These are phyloP conservation scores for Parascedosporium putredinis DNA, from an alignment of 2,329 filamentous ascomycete genomes.

Conservation along the genomic window DNA sequence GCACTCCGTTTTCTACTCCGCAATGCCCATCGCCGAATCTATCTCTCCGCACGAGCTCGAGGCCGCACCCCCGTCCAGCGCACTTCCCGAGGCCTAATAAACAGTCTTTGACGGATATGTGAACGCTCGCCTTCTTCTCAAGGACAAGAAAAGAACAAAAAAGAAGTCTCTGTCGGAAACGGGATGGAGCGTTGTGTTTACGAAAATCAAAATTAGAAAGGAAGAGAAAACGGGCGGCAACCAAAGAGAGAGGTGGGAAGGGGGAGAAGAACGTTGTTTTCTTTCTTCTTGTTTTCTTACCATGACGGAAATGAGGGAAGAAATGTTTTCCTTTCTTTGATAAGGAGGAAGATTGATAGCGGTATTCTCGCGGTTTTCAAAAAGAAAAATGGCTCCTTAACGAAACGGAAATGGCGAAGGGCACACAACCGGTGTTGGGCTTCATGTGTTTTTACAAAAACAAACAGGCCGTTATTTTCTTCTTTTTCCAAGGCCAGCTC, in stretches of 20 bases:
- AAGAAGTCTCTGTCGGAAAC: too few relatives aligned
- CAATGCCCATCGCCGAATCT: slow-evolving; percentile 7
- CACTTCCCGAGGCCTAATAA: not conserved
- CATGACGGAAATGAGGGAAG: not conserved
- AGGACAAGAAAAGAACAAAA: too few relatives aligned
- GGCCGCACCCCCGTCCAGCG: not conserved
- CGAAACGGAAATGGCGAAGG: not conserved
- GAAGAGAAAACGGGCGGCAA: not conserved
- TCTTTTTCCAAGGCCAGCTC: not conserved
- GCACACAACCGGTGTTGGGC: slow-evolving; percentile 1
- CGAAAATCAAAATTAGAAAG: too few relatives aligned
- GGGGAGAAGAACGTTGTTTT: not conserved
- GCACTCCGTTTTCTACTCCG: not conserved
- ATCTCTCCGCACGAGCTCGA: slow-evolving; percentile 4
- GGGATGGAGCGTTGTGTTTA: not conserved
- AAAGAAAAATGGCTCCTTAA: not conserved
- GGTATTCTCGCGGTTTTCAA: not conserved
- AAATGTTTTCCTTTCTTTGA: not conserved
- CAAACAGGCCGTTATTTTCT: not conserved
- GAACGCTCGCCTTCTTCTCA: not conserved
- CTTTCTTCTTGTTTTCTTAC: not conserved
- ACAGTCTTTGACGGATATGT: not conserved
- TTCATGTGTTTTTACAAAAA: slow-evolving; percentile 4
- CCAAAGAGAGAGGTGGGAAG: not conserved
- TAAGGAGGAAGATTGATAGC: slow-evolving; percentile 1